A percentile compares a stretch with the other conserved stretches of the same genome.
These are phyloP conservation scores for Saccharomycopsis crataegensis DNA, from an alignment of 1,139 yeast species.

Conservation along the genomic window DNA sequence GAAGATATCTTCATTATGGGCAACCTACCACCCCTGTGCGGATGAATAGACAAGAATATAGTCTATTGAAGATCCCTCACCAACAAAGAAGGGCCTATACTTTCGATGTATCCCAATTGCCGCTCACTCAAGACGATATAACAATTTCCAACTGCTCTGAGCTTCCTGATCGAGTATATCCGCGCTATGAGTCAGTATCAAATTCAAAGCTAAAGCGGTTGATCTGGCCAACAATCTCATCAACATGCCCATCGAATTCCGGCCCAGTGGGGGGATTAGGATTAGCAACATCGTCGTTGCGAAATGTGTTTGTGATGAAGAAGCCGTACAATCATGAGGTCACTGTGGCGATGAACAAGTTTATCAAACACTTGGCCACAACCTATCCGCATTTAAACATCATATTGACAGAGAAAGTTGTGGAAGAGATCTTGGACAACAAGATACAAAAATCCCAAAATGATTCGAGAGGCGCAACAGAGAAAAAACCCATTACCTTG, in stretches of 20 bases:
- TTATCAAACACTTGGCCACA: slow-evolving; percentile 48
- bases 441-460: slow-evolving; percentile 14
- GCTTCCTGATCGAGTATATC: slow-evolving; percentile 13
- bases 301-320: slow-evolving; percentile 71
- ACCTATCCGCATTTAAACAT: slow-evolving; percentile 67
- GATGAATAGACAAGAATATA: too few relatives aligned
- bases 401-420: slow-evolving; percentile 68
- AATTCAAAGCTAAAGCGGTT: slow-evolving; percentile 13
- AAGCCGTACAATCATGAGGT: slow-evolving; percentile 75
- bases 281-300: neutral
- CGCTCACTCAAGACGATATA: slow-evolving; percentile 2
- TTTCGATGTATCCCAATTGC: neutral
- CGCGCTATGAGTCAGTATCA: slow-evolving; percentile 11
- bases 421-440: slow-evolving; percentile 42
- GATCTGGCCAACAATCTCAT: slow-evolving; percentile 12
- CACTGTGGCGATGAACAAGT: slow-evolving; percentile 55
- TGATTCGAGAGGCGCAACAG: neutral
- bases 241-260: neutral
- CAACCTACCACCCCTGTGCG: too few relatives aligned
- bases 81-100: too few relatives aligned
- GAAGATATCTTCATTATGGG: too few relatives aligned
- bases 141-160: slow-evolving; percentile 6
- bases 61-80: too few relatives aligned
- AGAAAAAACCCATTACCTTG: slow-evolving; percentile 25
- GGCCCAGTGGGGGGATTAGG: too few relatives aligned